Conservation (phyloP, 2,329 filamentous ascomycete genomes). For the Aureobasidium uvarum region DNA sequence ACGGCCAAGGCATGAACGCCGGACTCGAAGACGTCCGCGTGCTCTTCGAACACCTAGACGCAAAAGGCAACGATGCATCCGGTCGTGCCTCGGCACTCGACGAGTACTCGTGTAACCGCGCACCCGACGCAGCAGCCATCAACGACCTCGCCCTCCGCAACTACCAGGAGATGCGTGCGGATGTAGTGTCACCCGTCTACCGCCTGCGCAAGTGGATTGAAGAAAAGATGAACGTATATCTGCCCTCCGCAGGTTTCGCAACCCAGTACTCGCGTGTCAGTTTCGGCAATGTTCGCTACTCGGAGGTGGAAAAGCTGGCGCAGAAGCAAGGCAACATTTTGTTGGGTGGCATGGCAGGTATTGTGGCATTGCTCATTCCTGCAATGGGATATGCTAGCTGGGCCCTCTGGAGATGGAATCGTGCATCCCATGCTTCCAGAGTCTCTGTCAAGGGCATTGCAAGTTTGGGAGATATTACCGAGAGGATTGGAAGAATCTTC, state of each 20-base stretch:
- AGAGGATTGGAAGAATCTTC: constrained; percentile 31
- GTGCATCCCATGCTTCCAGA: constrained; percentile 21
- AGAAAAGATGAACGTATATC: constrained; percentile 72
- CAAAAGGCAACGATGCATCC: constrained; percentile 52
- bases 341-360: constrained; percentile 48
- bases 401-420: constrained; percentile 34
- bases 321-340: constrained; percentile 61
- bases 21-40: constrained; percentile 91
- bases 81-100: constrained; percentile 55
- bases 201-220: constrained; percentile 80
- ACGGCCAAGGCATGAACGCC: constrained; percentile 97
- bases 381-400: constrained; percentile 35
- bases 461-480: constrained; percentile 22
- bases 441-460: constrained; percentile 20
- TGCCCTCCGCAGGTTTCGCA: constrained; percentile 79
- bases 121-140: constrained; percentile 80
- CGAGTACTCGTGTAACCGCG: constrained; percentile 71
- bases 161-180: constrained; percentile 88
- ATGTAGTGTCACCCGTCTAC: constrained; percentile 75
- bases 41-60: constrained; percentile 78
- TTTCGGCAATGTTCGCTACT: constrained; percentile 90
- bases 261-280: constrained; percentile 92
- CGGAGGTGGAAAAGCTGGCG: constrained; percentile 70
- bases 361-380: constrained; percentile 40
- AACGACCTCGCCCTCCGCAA: constrained; percentile 89